phyloP scores from a whole-genome alignment of 257 asterid species.

The Apocynum venetum region DNA sequence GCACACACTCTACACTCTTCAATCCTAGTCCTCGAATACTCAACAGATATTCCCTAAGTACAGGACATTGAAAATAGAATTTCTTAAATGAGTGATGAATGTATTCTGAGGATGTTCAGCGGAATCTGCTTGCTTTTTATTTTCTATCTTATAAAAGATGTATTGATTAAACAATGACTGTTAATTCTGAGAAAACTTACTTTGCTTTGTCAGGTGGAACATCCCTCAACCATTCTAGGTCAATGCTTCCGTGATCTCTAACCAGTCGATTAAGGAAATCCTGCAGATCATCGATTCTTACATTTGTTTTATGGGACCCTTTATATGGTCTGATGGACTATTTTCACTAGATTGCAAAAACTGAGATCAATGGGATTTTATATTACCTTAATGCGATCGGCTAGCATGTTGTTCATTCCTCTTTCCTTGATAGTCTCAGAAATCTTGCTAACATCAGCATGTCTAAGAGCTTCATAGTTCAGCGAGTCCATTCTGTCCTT shows the following conservation, averaged over 20 bases:
- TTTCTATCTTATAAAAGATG: not conserved
- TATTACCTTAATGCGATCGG: conserved; percentile 69
- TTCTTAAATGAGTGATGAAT: conserved; percentile 11
- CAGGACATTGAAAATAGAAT: conserved; percentile 8
- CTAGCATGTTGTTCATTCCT: conserved; percentile 55
- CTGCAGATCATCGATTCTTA: conserved; percentile 42
- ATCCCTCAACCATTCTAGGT: conserved; percentile 95
- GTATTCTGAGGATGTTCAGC: not conserved
- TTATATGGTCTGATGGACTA: not conserved
- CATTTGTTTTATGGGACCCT: conserved; percentile 5
- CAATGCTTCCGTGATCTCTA: conserved; percentile 69
- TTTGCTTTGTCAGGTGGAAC: conserved; percentile 73
- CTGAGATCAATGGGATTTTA: conserved; percentile 2
- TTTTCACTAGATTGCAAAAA: conserved; percentile 6
- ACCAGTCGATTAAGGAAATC: conserved; percentile 77
- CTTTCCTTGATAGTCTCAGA: conserved; percentile 42
- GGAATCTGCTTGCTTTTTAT: not conserved
- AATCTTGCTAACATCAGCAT: conserved; percentile 33
- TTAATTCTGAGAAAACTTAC: conserved; percentile 39
- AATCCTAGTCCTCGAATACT: conserved; percentile 88
- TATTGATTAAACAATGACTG: conserved; percentile 4
- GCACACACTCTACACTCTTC: conserved; percentile 93
- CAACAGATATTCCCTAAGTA: conserved; percentile 75
- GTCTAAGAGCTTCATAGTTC: conserved; percentile 55
- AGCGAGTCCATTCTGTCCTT: conserved; percentile 67